Conservation (phyloP, 2,329 filamentous ascomycete species). For the Emergomyces africanus region DNA sequence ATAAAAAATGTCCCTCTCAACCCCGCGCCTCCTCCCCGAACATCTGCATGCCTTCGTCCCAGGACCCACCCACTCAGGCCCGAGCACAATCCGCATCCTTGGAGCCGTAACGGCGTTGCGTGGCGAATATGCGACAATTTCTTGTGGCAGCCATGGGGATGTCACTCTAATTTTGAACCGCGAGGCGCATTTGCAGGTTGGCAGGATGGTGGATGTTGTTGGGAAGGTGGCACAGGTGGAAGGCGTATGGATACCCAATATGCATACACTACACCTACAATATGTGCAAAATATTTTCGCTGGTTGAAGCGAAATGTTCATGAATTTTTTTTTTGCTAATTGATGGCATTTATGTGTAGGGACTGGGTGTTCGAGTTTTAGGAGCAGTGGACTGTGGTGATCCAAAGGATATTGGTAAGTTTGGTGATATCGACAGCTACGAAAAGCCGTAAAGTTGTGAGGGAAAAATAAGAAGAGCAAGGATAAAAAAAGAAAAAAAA, state of each 20-base stretch:
- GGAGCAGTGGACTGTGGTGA: slow-evolving; percentile 32
- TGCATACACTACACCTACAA: no score
- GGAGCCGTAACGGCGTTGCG: slow-evolving; percentile 74
- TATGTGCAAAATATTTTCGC: not conserved
- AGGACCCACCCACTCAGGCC: slow-evolving; percentile 21
- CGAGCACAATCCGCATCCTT: slow-evolving; percentile 66
- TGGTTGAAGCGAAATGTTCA: not conserved
- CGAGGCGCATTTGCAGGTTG: slow-evolving; percentile 32
- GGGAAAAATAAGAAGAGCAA: not conserved
- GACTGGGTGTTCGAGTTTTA: slow-evolving; percentile 29
- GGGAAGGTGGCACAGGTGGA: slow-evolving; percentile 34
- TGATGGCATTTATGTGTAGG: slow-evolving; percentile 13
- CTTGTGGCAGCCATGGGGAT: slow-evolving; percentile 55
- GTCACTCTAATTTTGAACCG: slow-evolving; percentile 63
- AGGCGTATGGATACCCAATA: slow-evolving; percentile 16
- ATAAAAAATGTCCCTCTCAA: slow-evolving; percentile 51
- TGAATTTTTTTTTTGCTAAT: not conserved
- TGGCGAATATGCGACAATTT: slow-evolving; percentile 67
- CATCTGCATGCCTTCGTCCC: slow-evolving; percentile 59
- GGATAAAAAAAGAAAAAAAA: not conserved
- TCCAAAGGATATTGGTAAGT: slow-evolving; percentile 27
- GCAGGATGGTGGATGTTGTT: slow-evolving; percentile 34
- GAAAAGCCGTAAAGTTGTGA: not conserved
- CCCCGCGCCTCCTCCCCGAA: slow-evolving; percentile 69
- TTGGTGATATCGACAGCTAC: not conserved